phyloP scores from a whole-genome alignment of 306 rosid species.

The Glycine soja region DNA sequence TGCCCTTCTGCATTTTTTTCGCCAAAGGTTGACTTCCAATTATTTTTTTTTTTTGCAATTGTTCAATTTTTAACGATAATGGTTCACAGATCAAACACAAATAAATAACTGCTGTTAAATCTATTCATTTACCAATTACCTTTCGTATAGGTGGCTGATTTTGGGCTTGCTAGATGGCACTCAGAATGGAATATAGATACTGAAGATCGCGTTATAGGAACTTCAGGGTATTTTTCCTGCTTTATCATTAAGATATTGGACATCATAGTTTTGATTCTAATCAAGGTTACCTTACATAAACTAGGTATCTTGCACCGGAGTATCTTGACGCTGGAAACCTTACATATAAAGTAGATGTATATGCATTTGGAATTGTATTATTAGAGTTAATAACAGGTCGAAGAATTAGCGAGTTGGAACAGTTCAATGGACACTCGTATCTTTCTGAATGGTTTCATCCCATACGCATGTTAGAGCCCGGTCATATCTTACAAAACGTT shows the following conservation, averaged over 20 bases:
- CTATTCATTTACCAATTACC: neutral
- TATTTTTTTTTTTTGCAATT: neutral
- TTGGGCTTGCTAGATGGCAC: slow-evolving; percentile 95
- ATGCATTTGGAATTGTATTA: slow-evolving; percentile 87
- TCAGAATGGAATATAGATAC: slow-evolving; percentile 72
- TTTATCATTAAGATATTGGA: neutral
- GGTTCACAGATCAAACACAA: neutral
- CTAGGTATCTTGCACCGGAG: slow-evolving; percentile 95
- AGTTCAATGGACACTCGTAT: slow-evolving; percentile 56
- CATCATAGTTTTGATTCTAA: slow-evolving; percentile 37
- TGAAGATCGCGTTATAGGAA: slow-evolving; percentile 70
- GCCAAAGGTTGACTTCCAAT: neutral
- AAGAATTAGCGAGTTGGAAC: slow-evolving; percentile 70
- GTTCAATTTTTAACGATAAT: neutral
- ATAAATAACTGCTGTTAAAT: neutral
- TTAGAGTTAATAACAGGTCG: slow-evolving; percentile 79
- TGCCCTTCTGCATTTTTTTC: neutral
- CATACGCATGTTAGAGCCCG: slow-evolving; percentile 60
- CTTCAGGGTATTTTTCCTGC: slow-evolving; percentile 68
- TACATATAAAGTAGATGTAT: slow-evolving; percentile 85
- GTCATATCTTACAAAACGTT: slow-evolving; percentile 61
- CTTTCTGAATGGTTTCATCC: slow-evolving; percentile 72
- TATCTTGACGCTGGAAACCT: slow-evolving; percentile 74
- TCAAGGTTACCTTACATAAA: slow-evolving; percentile 42
- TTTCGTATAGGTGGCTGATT: slow-evolving; percentile 77